Base-by-base conservation (phyloP, 305 asterid genomes). In the Fraxinus velutina region DNA sequence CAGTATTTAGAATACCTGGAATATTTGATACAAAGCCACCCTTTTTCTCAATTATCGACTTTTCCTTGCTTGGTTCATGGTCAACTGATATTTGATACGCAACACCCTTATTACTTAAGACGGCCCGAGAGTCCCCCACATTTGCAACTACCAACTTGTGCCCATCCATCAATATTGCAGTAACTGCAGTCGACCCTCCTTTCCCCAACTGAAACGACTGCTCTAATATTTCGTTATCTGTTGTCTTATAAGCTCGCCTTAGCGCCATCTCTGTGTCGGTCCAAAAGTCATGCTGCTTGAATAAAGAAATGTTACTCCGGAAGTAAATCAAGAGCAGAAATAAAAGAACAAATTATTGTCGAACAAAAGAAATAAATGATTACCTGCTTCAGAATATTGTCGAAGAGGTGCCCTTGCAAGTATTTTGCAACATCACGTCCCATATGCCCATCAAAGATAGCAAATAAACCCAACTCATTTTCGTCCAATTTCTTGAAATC, bases 131-230 rank as follows among this genome's bases (percentile, higher is more conserved):
- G 83, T 93, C 98, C 76, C 98, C 98, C 32, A 94, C 97, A 50
- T 94, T 94, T 71, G 96, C 98, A 50, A 94, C 97, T 34, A 93
- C 90, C 52, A 94, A 96, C 88, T 88, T 93, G 76, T 93, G 88
- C 22, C 93, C 86, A 10, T 94, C 89, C 15, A 94, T 90, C 80
- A 94, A 73, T 78, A 94, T 92, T 39, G 98, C 98, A 5, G 97
- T 94, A 70, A 94, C 98, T 2, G 98, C 97, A 62, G 98, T 94
- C 52, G 98, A 94, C 5, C 98, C 98, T 1, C 98, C 98, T 84
- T 88, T 88, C 82, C 98, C 97, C 86, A 94, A 76, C 29, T 83
- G 82, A 68, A 86, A 15, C 1, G 96, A 86, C 85, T 90, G 92
- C 85, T 92, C 97, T 75, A 94, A 74, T 80, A 94, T 94, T 6